Base-by-base conservation (phyloP, 164 flowering plant species). In the Annona squamosa region DNA sequence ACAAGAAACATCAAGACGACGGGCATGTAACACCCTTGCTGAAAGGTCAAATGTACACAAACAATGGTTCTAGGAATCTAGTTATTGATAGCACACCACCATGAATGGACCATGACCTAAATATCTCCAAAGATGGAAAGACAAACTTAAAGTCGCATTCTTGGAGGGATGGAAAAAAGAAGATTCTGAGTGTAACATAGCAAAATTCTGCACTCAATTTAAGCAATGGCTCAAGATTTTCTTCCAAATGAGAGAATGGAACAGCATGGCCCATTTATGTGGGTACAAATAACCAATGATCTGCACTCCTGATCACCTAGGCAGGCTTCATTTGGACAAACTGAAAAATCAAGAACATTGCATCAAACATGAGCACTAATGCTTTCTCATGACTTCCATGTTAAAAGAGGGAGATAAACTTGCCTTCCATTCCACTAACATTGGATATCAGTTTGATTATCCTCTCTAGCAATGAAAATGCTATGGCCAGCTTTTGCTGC, bases 391-490 rank as follows among this genome's bases (percentile, higher is more conserved):
- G 10, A 52, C 59, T 6, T 52, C 67, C 47, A 63, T 63, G 68
- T 46, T 42, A 72, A 65, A 43, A 13, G 16, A 2, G n/a, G 66
- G 37, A 2, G 48, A 5, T 44, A 7, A 61, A n/a, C 37, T n/a
- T 85, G 90, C 97, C 97, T 85, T 87, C 84, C 44, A 67, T 78
- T 77, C 67, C 93, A 75, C 72, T 75, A 18, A 82, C 44, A 63
- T 73, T 82, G 70, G 99, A 87, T 74, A 93, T 77, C 70, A 91
- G 74, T 73, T 87, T 91, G 59, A 93, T 87, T 74, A 89, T 87
- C 80, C 84, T 90, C 79, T 93, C 97, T 18, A 95, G 77, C 82
- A 95, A 83, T 17, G 94, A 87, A 81, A 85, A 93, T 47, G 87
- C 81, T 68, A 87, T 74, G 19, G 85, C 91, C 79, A 95, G 83